Evolutionary conservation across 352 stramenopile species (phyloP), one percentile per base, ranked within the genome.

Genomic region (Pythium vanterpoolii): DNA sequence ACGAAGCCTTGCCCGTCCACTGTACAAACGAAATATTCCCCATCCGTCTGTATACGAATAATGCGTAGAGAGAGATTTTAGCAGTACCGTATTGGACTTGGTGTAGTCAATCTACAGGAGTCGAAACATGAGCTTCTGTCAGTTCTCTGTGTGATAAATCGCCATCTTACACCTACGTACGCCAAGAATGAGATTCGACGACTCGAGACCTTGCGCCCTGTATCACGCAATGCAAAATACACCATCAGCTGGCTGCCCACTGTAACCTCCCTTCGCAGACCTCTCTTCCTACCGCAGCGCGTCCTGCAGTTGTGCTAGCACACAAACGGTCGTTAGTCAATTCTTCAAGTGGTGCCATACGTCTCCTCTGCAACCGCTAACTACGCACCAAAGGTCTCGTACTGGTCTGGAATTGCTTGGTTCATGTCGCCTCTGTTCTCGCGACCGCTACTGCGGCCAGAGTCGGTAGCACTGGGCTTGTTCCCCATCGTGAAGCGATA

Each of bases 81-180:
- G 31, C 9, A 19, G 43, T 65, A 87, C 80, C 64, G 68, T 81
- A 54, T 93, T 93, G 54, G 76, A 89, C 47, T 84, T 82, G 19
- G 81, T 93, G 55, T 78, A 91, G 71, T 93, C 81, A 43, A 91
- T 75, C 79, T 89, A 49, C n/a, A 48, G n/a, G n/a, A n/a, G n/a
- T 48, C 16, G 34, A 21, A 27, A 26, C 10, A 7, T 27, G 16
- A n/a, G n/a, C n/a, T n/a, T 26, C 23, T 19, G 26, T 18, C 16
- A 60, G 44, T 45, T 13, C 5, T 18, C n/a, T 27, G 14, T 27
- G 18, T 21, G 16, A 56, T 38, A n/a, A n/a, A n/a, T 24, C 31
- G 16, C 11, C 23, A 3, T 38, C 3, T 47, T 4, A 26, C 34
- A 50, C 36, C 34, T 8, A 76, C 79, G 60, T 69, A 89, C 79